Percentiles rank a stretch among this genome's conserved stretches.
These are phyloP conservation scores for Fusarium avenaceum DNA, from an alignment of 2,329 filamentous ascomycete species.

Conservation along the genomic window DNA sequence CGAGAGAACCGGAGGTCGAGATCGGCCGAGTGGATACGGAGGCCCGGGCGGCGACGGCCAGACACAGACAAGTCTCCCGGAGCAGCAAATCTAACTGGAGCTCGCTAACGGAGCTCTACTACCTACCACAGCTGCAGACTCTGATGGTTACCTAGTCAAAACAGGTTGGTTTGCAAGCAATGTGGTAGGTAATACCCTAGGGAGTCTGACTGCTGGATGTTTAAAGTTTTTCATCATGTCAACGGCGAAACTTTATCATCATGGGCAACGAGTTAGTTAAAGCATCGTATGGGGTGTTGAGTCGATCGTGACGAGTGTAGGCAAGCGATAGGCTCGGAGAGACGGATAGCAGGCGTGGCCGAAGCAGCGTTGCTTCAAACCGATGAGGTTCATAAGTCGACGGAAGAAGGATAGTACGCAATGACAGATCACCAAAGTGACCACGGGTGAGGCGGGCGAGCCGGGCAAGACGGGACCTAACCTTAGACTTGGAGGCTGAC, in stretches of 20 bases:
- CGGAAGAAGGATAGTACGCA: slow-evolving; percentile 37
- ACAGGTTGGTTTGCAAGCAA: slow-evolving; percentile 12
- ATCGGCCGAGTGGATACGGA: slow-evolving; percentile 36
- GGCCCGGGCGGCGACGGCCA: slow-evolving; percentile 8
- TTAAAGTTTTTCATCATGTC: slow-evolving; percentile 36
- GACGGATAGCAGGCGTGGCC: slow-evolving; percentile 6
- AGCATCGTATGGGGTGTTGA: slow-evolving; percentile 14
- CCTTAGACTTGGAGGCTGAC: slow-evolving; percentile 16
- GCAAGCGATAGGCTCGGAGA: slow-evolving; percentile 18
- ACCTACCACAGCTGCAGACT: slow-evolving; percentile 2
- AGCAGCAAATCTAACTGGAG: background rate
- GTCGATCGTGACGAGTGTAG: background rate
- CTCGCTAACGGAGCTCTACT: background rate
- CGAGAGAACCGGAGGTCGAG: slow-evolving; percentile 24
- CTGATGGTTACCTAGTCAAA: background rate
- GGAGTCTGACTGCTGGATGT: slow-evolving; percentile 10
- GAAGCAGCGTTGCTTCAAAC: slow-evolving; percentile 12
- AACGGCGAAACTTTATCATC: slow-evolving; percentile 37
- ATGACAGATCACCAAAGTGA: slow-evolving; percentile 17
- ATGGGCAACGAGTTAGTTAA: slow-evolving; percentile 10
- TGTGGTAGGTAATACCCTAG: background rate
- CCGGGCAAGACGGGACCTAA: slow-evolving; percentile 40
- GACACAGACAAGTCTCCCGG: slow-evolving; percentile 12
- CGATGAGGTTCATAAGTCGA: slow-evolving; percentile 28
- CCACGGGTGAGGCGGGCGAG: slow-evolving; percentile 24